Evolutionary conservation across 148 eudicot species (phyloP).

Genomic region (Pouteria glomerata): DNA sequence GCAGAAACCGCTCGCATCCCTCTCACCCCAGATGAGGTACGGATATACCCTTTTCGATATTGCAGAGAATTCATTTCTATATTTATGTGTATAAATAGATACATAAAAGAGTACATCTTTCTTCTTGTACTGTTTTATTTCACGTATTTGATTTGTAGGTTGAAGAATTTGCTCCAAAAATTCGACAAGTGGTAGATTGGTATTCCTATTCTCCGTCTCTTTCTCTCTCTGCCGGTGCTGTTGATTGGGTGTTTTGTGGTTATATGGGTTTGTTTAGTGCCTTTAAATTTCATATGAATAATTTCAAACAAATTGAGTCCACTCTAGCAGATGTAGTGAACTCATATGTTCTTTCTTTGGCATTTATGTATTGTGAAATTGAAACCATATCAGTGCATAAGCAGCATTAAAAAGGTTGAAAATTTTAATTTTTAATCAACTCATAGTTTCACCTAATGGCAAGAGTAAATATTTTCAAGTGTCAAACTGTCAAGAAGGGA

Average conservation of each 20-base stretch:
- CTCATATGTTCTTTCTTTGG: not conserved
- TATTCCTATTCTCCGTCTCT: slow-evolving; percentile 20
- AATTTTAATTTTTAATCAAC: too few species aligned
- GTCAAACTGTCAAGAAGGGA: not conserved
- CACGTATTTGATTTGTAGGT: slow-evolving; percentile 29
- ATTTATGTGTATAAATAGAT: not conserved
- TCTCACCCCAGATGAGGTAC: slow-evolving; percentile 69
- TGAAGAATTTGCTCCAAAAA: slow-evolving; percentile 85
- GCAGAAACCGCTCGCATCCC: slow-evolving; percentile 85
- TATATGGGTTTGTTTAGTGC: not conserved
- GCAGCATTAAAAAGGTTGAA: too few species aligned
- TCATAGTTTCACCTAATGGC: not conserved
- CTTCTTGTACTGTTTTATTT: not conserved
- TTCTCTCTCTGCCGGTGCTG: not conserved
- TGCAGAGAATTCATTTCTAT: not conserved
- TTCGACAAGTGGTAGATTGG: slow-evolving; percentile 87
- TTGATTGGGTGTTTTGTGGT: not conserved
- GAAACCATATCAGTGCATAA: too few species aligned
- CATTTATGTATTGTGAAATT: not conserved
- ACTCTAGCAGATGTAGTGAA: not conserved
- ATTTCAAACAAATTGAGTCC: not conserved
- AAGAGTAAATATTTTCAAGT: not conserved
- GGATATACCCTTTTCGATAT: not conserved
- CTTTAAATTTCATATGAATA: not conserved
- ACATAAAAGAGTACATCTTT: not conserved